Base-by-base conservation (phyloP, 148 eudicot genomes). In the Diospyros kaki region DNA sequence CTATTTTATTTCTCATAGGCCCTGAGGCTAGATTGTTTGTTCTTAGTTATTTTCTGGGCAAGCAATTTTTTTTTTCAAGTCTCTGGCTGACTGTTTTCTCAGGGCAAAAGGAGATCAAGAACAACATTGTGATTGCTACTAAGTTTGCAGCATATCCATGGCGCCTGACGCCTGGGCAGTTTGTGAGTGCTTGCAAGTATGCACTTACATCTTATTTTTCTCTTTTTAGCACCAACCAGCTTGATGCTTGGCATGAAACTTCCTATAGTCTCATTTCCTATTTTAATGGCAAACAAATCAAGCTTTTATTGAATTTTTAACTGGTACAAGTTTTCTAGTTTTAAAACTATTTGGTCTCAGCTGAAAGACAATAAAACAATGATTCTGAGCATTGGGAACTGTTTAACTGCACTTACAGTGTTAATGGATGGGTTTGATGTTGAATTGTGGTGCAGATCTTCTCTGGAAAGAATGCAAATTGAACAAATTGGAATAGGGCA, bases 111-210 rank as follows among this genome's bases (percentile, higher is more conserved):
- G 73, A 84, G 70, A 75, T 69, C 11, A 79, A 63, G 66, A 83
- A 89, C 72, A 83, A 89, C 72, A 84, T 90, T 59, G 87, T 95
- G 51, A 91, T 95, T 73, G 98, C 97, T 9, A 89, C 98, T 43
- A 95, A 95, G 84, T 90, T 95, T 86, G 98, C 98, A 73, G 97
- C 98, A 28, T 95, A 95, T 77, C 98, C 98, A 54, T 95, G 98
- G 98, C 97, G 98, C 40, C 83, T 95, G 73, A 95, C 98, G 60
- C 90, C 98, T 50, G 90, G 87, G 76, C 98, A 95, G 64, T 90
- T 90, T 66, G 97, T 92, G 64, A 83, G 87, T 83, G 98, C 98
- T 80, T 92, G 97, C 97, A 85, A 86, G 98, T 95, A 92, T 61
- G 79, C 41, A 58, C 66, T 72, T 39, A 64, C 11, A 42, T 11